These are phyloP conservation scores for Rhodotorula taiwanensis DNA, from an alignment of 768 basidiomycete genomes.

Conservation along the genomic window DNA sequence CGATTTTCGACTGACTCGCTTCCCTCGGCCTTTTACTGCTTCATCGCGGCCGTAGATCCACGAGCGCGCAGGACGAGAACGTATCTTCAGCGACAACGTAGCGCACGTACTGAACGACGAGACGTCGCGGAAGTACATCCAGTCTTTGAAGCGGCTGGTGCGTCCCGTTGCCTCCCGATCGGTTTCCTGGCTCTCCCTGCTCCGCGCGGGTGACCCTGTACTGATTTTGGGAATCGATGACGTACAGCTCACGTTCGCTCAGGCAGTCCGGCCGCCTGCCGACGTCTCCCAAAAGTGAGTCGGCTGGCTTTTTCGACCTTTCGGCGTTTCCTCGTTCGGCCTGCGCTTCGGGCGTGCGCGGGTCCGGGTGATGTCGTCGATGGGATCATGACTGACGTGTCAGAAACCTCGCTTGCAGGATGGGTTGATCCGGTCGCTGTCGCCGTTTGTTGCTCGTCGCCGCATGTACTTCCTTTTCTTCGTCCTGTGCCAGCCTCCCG, in stretches of 20 bases:
- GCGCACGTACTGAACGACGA: slow-evolving; percentile 98
- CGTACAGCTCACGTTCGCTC: slow-evolving; percentile 35
- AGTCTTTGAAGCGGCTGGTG: slow-evolving; percentile 85
- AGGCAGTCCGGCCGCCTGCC: slow-evolving; percentile 26
- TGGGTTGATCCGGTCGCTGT: no score
- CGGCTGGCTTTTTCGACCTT: no score
- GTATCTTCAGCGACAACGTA: slow-evolving; percentile 93
- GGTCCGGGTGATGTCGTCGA: no score
- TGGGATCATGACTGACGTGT: no score
- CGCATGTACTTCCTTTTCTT: no score
- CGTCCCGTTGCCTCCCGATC: slow-evolving; percentile 50
- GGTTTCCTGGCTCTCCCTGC: background rate
- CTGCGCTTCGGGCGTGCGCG: no score
- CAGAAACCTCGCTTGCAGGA: no score
- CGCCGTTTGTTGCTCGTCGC: no score
- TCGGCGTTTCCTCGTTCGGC: no score
- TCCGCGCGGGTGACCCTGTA: background rate
- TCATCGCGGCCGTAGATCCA: slow-evolving; percentile 55
- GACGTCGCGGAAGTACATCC: slow-evolving; percentile 97
- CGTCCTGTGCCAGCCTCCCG: no score
- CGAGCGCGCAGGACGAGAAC: slow-evolving; percentile 94
- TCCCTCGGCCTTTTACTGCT: background rate
- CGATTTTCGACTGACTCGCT: background rate
- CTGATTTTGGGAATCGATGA: background rate
- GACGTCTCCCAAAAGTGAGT: slow-evolving; percentile 30